phyloP scores from a whole-genome alignment of 148 eudicot species.

The Rhododendron vialii region DNA sequence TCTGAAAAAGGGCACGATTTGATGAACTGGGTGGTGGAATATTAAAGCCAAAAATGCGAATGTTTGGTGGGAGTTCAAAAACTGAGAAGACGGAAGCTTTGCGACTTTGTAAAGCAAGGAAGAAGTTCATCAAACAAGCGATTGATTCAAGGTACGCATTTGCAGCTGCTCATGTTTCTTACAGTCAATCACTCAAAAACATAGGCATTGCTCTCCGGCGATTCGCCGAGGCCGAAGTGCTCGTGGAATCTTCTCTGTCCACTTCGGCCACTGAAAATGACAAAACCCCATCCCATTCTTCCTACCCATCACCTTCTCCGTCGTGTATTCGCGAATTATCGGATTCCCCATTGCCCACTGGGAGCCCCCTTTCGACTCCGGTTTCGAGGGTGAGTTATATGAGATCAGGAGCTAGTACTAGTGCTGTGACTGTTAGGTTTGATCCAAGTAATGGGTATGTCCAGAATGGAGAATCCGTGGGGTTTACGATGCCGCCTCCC shows the following conservation, averaged over 20 bases:
- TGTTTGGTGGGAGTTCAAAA: slow-evolving; percentile 66
- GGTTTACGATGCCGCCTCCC: slow-evolving; percentile 58
- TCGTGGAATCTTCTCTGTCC: slow-evolving; percentile 45
- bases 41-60: background rate
- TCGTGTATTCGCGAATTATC: slow-evolving; percentile 37
- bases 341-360: slow-evolving; percentile 37
- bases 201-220: slow-evolving; percentile 69
- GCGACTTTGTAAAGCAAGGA: slow-evolving; percentile 68
- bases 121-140: slow-evolving; percentile 62
- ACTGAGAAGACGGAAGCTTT: slow-evolving; percentile 58
- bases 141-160: slow-evolving; percentile 70
- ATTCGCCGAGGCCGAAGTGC: slow-evolving; percentile 69
- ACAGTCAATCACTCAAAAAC: slow-evolving; percentile 57
- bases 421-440: slow-evolving; percentile 48
- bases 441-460: slow-evolving; percentile 33
- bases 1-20: slow-evolving; percentile 1
- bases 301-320: slow-evolving; percentile 63
- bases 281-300: slow-evolving; percentile 61
- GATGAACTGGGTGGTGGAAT: background rate
- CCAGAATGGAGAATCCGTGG: slow-evolving; percentile 39
- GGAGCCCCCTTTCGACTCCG: slow-evolving; percentile 39
- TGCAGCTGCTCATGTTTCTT: slow-evolving; percentile 87
- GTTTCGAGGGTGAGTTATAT: slow-evolving; percentile 63
- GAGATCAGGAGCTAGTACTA: slow-evolving; percentile 38
- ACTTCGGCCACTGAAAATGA: slow-evolving; percentile 37